These are phyloP conservation scores for Gaeumannomyces sp. DNA, from an alignment of 2,329 filamentous ascomycete species.

Conservation along the genomic window DNA sequence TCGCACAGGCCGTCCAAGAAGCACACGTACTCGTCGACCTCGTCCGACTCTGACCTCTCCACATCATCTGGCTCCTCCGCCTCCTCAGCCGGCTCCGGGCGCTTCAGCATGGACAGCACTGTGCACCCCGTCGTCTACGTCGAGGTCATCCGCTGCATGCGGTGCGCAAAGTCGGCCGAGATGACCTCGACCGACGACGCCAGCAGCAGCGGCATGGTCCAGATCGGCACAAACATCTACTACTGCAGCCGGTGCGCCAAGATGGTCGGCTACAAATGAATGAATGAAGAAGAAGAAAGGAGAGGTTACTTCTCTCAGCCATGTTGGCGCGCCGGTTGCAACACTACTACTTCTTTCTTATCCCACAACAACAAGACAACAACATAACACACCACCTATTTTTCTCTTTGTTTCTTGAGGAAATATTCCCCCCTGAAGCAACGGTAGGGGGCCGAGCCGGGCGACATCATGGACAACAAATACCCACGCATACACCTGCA, in stretches of 20 bases:
- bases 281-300: neutral
- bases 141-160: slow-evolving; percentile 56
- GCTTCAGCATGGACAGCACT: slow-evolving; percentile 44
- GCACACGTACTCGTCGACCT: slow-evolving; percentile 31
- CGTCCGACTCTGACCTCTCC: slow-evolving; percentile 37
- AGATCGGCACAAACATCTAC: slow-evolving; percentile 59
- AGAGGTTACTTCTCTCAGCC: no score
- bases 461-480: no score
- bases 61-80: slow-evolving; percentile 28
- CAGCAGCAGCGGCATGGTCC: slow-evolving; percentile 54
- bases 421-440: no score
- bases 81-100: slow-evolving; percentile 24
- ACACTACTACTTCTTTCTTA: no score
- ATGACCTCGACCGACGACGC: slow-evolving; percentile 55
- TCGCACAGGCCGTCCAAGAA: slow-evolving; percentile 27
- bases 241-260: slow-evolving; percentile 60
- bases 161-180: slow-evolving; percentile 54
- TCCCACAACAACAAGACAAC: no score
- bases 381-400: no score
- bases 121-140: slow-evolving; percentile 44
- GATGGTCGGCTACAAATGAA: slow-evolving; percentile 58
- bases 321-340: no score
- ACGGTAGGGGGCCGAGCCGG: no score
- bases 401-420: no score
- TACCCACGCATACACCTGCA: no score